phyloP scores from a whole-genome alignment of 1,139 yeast species.

The Zhuliangozyma parablackwelliae region DNA sequence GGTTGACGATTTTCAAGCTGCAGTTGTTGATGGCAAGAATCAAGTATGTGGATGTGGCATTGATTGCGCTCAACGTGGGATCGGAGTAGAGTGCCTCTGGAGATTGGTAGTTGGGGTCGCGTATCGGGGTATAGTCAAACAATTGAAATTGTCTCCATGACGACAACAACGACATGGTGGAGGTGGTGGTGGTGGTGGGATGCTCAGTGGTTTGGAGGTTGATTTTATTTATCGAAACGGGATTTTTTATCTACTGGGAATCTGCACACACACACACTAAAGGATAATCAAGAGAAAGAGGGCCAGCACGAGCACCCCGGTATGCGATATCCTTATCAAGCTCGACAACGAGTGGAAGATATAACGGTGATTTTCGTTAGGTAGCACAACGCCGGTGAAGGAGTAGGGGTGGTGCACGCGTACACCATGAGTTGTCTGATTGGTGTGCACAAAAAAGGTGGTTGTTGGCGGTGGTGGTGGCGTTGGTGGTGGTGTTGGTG shows the following conservation, averaged over 20 bases:
- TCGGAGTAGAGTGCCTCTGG: conserved; percentile 73
- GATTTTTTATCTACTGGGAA: too few species aligned
- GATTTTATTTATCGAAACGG: too few species aligned
- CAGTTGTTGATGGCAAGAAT: conserved; percentile 57
- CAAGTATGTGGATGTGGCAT: conserved; percentile 47
- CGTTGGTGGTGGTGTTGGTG: conserved; percentile 1
- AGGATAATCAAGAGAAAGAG: background rate
- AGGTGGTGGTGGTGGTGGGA: background rate
- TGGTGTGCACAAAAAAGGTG: background rate
- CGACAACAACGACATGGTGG: conserved; percentile 14
- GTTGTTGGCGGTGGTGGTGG: background rate
- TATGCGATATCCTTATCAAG: background rate
- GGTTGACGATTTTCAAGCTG: conserved; percentile 50
- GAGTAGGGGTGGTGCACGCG: conserved; percentile 1
- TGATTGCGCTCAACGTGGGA: conserved; percentile 59
- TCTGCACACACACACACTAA: too few species aligned
- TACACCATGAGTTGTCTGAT: background rate
- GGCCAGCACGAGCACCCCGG: background rate
- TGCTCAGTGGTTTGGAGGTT: too few species aligned
- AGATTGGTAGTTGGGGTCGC: conserved; percentile 73
- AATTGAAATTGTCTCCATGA: conserved; percentile 88
- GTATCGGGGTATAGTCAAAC: conserved; percentile 77
- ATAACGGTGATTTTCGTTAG: conserved; percentile 2
- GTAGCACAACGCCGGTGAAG: conserved; percentile 11
- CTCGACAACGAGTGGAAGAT: conserved; percentile 6